Base-by-base conservation (phyloP, 768 basidiomycete genomes). In the Gloeostereum incarnatum region DNA sequence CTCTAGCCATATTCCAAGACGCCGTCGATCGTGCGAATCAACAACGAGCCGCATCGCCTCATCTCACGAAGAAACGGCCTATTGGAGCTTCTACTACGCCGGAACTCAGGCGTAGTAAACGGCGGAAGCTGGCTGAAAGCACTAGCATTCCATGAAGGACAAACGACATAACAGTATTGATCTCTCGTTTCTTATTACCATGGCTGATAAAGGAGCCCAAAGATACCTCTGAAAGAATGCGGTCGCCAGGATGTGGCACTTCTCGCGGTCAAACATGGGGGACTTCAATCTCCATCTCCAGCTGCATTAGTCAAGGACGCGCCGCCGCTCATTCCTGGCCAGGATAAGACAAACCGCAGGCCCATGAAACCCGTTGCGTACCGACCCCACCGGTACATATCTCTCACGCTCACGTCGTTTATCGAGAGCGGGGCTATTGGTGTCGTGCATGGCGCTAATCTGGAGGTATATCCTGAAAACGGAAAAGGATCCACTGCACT, bases 1-100 rank as follows among this genome's bases (percentile, higher is more conserved):
- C 50, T 23, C 25, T 52, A 2, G 40, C 44, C 11, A 45, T 48
- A 17, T 3, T 49, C 1, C 41, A 52, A 6, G 49, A 54, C 29
- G 42, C 34, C 4, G 36, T 52, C 7, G 49, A 47, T 21, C 43
- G 46, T n/a, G n/a, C n/a, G n/a, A n/a, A n/a, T n/a, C n/a, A n/a
- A n/a, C n/a, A n/a, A n/a, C n/a, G n/a, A n/a, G n/a, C n/a, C n/a
- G n/a, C n/a, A n/a, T n/a, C n/a, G n/a, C n/a, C n/a, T n/a, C n/a
- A n/a, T n/a, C n/a, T n/a, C n/a, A n/a, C n/a, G n/a, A n/a, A n/a
- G n/a, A n/a, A n/a, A n/a, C n/a, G n/a, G n/a, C n/a, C n/a, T n/a
- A n/a, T n/a, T n/a, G n/a, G n/a, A n/a, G n/a, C n/a, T n/a, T n/a
- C n/a, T n/a, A n/a, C n/a, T n/a, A n/a, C n/a, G n/a, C n/a, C n/a